Evolutionary conservation across 2,329 filamentous ascomycete genomes (phyloP), one percentile per base, ranked within the genome.

Genomic region (Phoma sp.): DNA sequence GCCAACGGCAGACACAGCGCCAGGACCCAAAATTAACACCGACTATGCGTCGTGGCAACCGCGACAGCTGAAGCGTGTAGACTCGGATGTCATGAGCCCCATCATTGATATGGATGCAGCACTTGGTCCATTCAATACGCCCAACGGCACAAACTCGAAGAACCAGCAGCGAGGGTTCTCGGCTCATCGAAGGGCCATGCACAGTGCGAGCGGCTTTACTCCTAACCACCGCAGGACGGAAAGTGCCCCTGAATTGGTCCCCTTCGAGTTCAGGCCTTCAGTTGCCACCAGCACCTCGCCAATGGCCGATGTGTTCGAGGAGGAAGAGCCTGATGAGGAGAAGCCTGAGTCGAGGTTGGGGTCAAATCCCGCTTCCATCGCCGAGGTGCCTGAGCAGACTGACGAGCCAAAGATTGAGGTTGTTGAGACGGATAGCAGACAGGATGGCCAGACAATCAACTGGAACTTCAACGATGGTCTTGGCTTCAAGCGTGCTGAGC

Each of bases 51-150:
- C 72, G 6, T 77, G 74, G 75, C 70, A 72, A 48, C 74, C 74
- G 5, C 70, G 68, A 24, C 68, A 70, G 51, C 47, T 76, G 24
- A 67, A 71, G 43, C 71, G 69, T 75, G 79, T 62, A 55, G 58
- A 76, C 44, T 72, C 74, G n/a, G 91, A 96, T 55, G 74, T 84
- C 3, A 83, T 88, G 47, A 91, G 87, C 68, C 88, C 90, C 7
- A 89, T 97, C 74, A 96, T 99, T 60, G 95, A 99, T 74, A 80
- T 99, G 37, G 95, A 99, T 77, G 94, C 93, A 17, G 95, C 94
- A 24, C 82, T 98, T 1, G 93, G 92, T 1, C 92, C 94, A 0
- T 96, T 96, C 75, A 95, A 96, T 67, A 96, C 92, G 0, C 90
- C 90, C 24, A 79, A 87, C 55, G 89, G 88, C 58, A 85, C 86